A percentile compares a stretch with the other conserved stretches of the same genome.
These are phyloP conservation scores for Lachnellula cervina DNA, from an alignment of 2,329 filamentous ascomycete genomes.

Conservation along the genomic window DNA sequence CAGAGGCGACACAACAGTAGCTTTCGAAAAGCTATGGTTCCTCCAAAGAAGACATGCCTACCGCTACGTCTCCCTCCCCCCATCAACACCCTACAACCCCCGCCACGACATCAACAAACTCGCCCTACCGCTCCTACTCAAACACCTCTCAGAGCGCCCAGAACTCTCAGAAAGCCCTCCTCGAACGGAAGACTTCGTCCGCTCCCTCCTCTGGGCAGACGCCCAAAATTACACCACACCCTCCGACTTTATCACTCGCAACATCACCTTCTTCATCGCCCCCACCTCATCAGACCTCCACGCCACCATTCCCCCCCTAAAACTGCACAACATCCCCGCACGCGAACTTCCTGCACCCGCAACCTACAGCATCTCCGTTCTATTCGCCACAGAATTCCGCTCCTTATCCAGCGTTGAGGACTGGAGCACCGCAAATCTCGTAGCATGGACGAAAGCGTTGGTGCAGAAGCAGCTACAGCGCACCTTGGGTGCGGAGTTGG, in stretches of 20 bases:
- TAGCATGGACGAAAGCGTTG: background rate
- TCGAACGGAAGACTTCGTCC: constrained; percentile 39
- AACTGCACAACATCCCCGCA: constrained; percentile 16
- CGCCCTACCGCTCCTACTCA: constrained; percentile 25
- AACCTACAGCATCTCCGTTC: background rate
- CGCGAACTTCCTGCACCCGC: constrained; percentile 5
- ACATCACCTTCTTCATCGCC: constrained; percentile 53
- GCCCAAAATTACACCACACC: constrained; percentile 54
- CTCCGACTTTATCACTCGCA: constrained; percentile 49
- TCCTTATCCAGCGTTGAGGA: background rate
- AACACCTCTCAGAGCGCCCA: constrained; percentile 11
- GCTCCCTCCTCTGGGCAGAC: constrained; percentile 47
- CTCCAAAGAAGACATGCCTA: constrained; percentile 64
- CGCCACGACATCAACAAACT: constrained; percentile 24
- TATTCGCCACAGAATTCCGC: background rate
- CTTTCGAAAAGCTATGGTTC: constrained; percentile 72
- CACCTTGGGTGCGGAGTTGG: background rate
- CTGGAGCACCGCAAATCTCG: background rate
- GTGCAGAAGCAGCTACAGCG: too few relatives aligned
- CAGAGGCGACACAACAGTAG: constrained; percentile 80
- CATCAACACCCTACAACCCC: constrained; percentile 10
- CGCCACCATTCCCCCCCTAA: constrained; percentile 11
- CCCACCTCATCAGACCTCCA: constrained; percentile 19
- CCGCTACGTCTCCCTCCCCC: constrained; percentile 22
- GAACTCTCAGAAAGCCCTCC: too few relatives aligned